Conservation (phyloP, 192 early-diverging fungal genomes). For the Chytriomyces sp. region DNA sequence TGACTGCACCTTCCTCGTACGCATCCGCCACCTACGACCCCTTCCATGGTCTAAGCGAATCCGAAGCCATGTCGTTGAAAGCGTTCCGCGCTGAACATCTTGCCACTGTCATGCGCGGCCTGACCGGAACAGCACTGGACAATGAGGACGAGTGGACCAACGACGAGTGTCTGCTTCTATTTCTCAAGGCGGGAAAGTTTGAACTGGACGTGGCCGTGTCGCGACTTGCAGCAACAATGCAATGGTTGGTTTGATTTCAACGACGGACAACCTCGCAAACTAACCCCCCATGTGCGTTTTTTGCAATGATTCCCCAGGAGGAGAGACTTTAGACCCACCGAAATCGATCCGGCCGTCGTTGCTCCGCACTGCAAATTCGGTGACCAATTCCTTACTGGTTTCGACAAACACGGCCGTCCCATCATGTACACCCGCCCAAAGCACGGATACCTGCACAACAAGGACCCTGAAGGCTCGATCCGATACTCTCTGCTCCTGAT, state of each 20-base stretch:
- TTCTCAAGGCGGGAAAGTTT: constrained; percentile 75
- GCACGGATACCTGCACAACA: constrained; percentile 50
- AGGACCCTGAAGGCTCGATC: constrained; percentile 67
- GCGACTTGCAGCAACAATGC: constrained; percentile 74
- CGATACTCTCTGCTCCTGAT: constrained; percentile 79
- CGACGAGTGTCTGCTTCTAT: constrained; percentile 68
- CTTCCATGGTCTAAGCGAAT: constrained; percentile 8
- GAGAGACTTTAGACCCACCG: constrained; percentile 68
- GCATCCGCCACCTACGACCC: background rate
- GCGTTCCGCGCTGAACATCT: background rate
- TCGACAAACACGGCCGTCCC: constrained; percentile 22
- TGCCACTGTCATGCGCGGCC: background rate
- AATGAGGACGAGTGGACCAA: constrained; percentile 44
- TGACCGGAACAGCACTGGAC: constrained; percentile 3
- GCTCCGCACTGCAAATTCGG: constrained; percentile 75
- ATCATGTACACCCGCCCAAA: background rate
- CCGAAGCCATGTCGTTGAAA: background rate
- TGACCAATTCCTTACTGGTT: constrained; percentile 10
- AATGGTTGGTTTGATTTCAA: constrained; percentile 56
- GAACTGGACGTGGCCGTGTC: constrained; percentile 54
- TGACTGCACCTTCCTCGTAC: background rate
- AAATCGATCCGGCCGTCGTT: constrained; percentile 69
- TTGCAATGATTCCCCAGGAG: constrained; percentile 35
- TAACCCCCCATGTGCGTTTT: background rate
- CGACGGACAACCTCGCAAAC: background rate